A percentile compares a stretch with the other conserved stretches of the same genome.
Evolutionary conservation across 2,329 filamentous ascomycete genomes (phyloP).

Genomic region (Hymenoscyphus infarciens): DNA sequence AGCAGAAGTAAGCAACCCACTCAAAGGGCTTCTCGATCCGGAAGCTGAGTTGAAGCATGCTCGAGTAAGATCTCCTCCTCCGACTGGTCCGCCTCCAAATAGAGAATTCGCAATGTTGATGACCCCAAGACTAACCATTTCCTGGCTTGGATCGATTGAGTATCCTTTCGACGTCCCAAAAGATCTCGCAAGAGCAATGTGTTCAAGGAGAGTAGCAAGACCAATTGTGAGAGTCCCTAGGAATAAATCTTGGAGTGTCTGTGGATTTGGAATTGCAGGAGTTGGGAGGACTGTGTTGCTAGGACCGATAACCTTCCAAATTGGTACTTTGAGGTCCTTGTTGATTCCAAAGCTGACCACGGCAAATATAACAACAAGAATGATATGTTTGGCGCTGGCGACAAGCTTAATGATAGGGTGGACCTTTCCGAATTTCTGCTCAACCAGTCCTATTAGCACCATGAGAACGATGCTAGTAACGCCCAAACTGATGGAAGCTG

Average conservation of each 20-base stretch:
- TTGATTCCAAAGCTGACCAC: conserved; percentile 71
- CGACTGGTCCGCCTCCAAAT: conserved; percentile 59
- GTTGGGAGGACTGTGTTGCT: conserved; percentile 50
- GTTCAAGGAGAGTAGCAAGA: conserved; percentile 47
- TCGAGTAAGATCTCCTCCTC: conserved; percentile 60
- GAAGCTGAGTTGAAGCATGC: conserved; percentile 64
- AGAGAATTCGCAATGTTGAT: conserved; percentile 62
- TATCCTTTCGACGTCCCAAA: conserved; percentile 61
- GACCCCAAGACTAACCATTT: conserved; percentile 59
- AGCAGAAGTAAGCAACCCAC: conserved; percentile 55
- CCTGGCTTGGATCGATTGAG: conserved; percentile 59
- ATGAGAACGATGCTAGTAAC: conserved; percentile 55
- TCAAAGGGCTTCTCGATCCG: conserved; percentile 57
- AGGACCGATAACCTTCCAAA: conserved; percentile 48
- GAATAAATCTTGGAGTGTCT: conserved; percentile 51
- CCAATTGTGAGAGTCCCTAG: conserved; percentile 55
- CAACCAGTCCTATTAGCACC: conserved; percentile 47
- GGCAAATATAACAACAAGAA: conserved; percentile 92
- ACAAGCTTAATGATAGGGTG: conserved; percentile 55
- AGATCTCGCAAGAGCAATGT: conserved; percentile 59
- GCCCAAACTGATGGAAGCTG: conserved; percentile 50
- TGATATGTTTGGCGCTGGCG: conserved; percentile 80
- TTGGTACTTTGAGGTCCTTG: conserved; percentile 43
- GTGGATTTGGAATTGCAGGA: conserved; percentile 45
- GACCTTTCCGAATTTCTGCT: conserved; percentile 52